Conservation (phyloP, 2,329 filamentous ascomycete species). For the Gyromitra esculenta region DNA sequence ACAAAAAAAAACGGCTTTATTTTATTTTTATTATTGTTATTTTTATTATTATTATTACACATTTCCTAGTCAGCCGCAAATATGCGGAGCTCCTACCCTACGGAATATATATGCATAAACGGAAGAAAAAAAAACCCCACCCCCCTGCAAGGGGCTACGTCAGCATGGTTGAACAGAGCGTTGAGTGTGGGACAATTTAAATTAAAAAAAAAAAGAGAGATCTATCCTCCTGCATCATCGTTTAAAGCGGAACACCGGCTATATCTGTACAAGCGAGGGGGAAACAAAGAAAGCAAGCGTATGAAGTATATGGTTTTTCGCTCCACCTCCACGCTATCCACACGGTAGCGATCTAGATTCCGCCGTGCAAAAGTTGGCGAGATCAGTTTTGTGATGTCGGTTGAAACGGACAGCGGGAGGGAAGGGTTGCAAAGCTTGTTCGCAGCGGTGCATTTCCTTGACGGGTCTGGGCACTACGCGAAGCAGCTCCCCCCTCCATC, state of each 20-base stretch:
- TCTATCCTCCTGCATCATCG: slow-evolving; percentile 4
- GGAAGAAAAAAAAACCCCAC: no score
- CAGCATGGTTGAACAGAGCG: slow-evolving; percentile 20
- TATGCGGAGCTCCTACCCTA: not conserved
- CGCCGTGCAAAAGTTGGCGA: slow-evolving; percentile 10
- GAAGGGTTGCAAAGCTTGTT: slow-evolving; percentile 26
- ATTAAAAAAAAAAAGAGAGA: not conserved
- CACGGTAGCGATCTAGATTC: slow-evolving; percentile 21
- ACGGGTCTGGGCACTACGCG: slow-evolving; percentile 12
- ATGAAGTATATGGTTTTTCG: not conserved
- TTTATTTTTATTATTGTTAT: no score
- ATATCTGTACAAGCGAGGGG: slow-evolving; percentile 13
- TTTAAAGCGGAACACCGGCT: slow-evolving; percentile 9
- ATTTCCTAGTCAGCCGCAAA: slow-evolving; percentile 27
- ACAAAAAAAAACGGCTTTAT: not conserved
- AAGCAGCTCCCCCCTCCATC: not conserved
- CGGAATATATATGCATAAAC: not conserved
- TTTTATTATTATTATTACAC: not conserved
- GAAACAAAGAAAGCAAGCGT: not conserved
- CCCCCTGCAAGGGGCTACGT: slow-evolving; percentile 25
- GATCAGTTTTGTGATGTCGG: slow-evolving; percentile 35
- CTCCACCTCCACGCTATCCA: not conserved
- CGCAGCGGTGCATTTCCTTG: slow-evolving; percentile 14
- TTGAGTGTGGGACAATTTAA: not conserved
- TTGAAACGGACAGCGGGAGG: slow-evolving; percentile 14